Conservation (phyloP, 176 grass and related monocot genomes). For the Alloteropsis semialata region DNA sequence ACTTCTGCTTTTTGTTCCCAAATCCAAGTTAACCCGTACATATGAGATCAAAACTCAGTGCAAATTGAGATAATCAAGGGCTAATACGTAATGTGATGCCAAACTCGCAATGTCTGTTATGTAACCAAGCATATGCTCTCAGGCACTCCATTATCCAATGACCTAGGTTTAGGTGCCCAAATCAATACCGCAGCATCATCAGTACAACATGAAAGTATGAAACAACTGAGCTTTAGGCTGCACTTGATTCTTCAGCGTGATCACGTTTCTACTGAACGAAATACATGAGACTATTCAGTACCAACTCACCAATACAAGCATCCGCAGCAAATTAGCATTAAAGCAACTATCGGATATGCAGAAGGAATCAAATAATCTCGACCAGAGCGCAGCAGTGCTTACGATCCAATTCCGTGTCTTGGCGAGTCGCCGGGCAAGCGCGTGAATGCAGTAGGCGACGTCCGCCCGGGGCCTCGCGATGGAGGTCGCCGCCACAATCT, state of each 20-base stretch:
- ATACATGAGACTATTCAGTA: not conserved
- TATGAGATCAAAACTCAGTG: not conserved
- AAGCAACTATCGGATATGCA: constrained; percentile 6
- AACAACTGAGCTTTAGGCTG: not conserved
- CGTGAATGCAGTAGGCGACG: constrained; percentile 89
- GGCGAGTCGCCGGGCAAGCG: constrained; percentile 69
- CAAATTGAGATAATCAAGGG: not conserved
- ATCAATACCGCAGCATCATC: not conserved
- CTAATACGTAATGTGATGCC: not conserved
- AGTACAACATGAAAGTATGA: not conserved
- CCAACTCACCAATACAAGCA: not conserved
- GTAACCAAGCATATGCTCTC: not conserved
- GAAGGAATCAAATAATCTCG: not conserved
- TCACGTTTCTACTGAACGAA: not conserved
- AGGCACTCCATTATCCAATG: not conserved
- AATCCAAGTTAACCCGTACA: not conserved
- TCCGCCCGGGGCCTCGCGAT: constrained; percentile 65
- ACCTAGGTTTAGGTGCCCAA: not conserved
- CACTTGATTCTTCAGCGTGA: not conserved
- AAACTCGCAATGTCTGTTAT: not conserved
- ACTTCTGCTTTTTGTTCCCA: not conserved
- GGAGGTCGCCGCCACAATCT: constrained; percentile 71
- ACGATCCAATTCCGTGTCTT: constrained; percentile 96
- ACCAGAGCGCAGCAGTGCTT: constrained; percentile 10
- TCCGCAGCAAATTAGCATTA: not conserved